Evolutionary conservation across 169 alveolate genomes (phyloP).

Genomic region (Perkinsus olseni): DNA sequence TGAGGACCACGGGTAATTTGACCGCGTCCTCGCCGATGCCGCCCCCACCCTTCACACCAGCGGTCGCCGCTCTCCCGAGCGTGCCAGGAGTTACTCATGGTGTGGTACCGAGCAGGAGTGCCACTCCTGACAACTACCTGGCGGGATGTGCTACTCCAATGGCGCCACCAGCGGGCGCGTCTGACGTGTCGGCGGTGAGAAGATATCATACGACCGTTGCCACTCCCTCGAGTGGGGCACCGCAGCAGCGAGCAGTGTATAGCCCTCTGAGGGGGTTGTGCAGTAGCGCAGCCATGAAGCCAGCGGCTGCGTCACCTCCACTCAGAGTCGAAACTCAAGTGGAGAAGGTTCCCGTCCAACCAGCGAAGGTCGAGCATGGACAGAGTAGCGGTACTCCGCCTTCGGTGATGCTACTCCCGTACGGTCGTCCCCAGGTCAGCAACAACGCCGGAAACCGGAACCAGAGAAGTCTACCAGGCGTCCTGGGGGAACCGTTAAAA

Average conservation of each 20-base stretch:
- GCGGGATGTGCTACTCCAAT: not conserved
- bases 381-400: no score
- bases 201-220: not conserved
- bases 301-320: not conserved
- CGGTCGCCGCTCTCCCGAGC: not conserved
- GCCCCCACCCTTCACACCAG: not conserved
- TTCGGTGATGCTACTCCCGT: no score
- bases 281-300: not conserved
- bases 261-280: not conserved
- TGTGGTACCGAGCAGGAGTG: no score
- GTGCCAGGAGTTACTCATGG: no score
- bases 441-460: not conserved
- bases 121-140: no score
- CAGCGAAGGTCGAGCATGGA: no score
- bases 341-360: not conserved
- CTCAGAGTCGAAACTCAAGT: not conserved
- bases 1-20: not conserved
- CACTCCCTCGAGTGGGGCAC: not conserved
- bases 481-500: not conserved
- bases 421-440: no score
- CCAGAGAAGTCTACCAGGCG: not conserved
- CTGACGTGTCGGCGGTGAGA: not conserved
- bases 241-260: not conserved
- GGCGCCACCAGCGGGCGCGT: not conserved
- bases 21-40: not conserved